Evolutionary conservation across 306 rosid species (phyloP).

Genomic region (Sechiopsis laciniata): DNA sequence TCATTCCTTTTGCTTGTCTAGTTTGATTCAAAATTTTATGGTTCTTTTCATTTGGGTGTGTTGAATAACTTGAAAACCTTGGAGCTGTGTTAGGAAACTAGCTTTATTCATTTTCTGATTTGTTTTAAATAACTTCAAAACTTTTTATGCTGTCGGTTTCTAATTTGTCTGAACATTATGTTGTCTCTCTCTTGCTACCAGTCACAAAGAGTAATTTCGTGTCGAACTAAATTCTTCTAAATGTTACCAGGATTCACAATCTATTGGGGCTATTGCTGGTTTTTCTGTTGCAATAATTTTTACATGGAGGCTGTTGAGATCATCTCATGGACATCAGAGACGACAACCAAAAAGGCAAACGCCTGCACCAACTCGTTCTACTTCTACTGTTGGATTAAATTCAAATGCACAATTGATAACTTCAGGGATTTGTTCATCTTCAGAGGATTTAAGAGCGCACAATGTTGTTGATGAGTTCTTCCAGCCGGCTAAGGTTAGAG

Average conservation of each 20-base stretch:
- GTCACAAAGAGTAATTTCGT: background rate
- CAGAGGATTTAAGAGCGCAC: constrained; percentile 64
- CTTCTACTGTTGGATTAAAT: constrained; percentile 40
- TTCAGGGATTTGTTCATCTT: constrained; percentile 41
- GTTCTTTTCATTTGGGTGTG: background rate
- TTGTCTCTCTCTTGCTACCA: constrained; percentile 1
- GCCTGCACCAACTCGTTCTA: constrained; percentile 54
- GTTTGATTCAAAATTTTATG: background rate
- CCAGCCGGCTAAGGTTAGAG: constrained; percentile 67
- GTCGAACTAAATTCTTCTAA: constrained; percentile 13
- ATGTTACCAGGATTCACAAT: constrained; percentile 64
- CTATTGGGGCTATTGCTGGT: constrained; percentile 90
- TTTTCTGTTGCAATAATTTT: constrained; percentile 78
- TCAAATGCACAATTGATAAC: constrained; percentile 35
- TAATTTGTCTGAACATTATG: background rate
- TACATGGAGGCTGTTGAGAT: constrained; percentile 86
- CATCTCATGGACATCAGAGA: constrained; percentile 51
- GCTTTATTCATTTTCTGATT: background rate
- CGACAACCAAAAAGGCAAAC: constrained; percentile 77
- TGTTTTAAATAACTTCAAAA: background rate
- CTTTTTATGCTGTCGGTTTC: background rate
- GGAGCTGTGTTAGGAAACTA: too few species aligned
- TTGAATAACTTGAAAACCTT: too few species aligned
- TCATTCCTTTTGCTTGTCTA: background rate
- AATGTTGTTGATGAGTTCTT: constrained; percentile 76